These are phyloP conservation scores for Dactylellina haptotyla DNA, from an alignment of 2,329 filamentous ascomycete genomes.

Conservation along the genomic window DNA sequence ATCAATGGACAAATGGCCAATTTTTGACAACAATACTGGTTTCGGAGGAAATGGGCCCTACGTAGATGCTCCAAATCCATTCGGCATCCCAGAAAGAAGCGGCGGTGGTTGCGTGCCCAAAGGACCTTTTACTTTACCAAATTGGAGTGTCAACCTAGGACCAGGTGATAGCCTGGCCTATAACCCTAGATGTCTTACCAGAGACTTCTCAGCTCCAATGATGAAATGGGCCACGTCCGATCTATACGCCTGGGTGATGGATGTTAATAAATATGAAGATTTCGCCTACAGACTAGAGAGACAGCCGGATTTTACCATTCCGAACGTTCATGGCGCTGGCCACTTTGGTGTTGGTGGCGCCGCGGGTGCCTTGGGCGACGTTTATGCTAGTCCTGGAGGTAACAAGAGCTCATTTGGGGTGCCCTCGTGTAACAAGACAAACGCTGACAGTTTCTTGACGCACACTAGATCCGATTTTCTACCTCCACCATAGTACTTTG, in stretches of 20 bases:
- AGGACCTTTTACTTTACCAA: constrained; percentile 59
- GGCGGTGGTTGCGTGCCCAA: constrained; percentile 60
- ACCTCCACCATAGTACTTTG: constrained; percentile 61
- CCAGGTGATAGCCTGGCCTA: constrained; percentile 38
- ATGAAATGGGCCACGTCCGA: constrained; percentile 55
- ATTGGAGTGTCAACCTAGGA: constrained; percentile 54
- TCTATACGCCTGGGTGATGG: constrained; percentile 57
- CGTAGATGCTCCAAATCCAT: constrained; percentile 57
- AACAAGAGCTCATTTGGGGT: constrained; percentile 17
- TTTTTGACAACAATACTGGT: constrained; percentile 56
- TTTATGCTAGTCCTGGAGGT: constrained; percentile 60
- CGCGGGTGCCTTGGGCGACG: constrained; percentile 59
- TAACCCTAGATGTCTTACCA: constrained; percentile 58
- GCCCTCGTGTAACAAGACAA: background rate
- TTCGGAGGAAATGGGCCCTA: constrained; percentile 61
- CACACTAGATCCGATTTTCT: constrained; percentile 60
- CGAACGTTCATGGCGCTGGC: constrained; percentile 60
- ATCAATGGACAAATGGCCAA: constrained; percentile 54
- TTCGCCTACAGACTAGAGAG: constrained; percentile 59
- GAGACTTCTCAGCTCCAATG: constrained; percentile 58
- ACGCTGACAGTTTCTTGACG: background rate
- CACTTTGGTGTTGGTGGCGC: constrained; percentile 61
- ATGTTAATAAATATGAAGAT: constrained; percentile 58
- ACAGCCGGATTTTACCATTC: constrained; percentile 57
- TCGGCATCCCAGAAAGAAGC: constrained; percentile 58